These are phyloP conservation scores for Leccinum barrowsii DNA, from an alignment of 768 basidiomycete species.

Conservation along the genomic window DNA sequence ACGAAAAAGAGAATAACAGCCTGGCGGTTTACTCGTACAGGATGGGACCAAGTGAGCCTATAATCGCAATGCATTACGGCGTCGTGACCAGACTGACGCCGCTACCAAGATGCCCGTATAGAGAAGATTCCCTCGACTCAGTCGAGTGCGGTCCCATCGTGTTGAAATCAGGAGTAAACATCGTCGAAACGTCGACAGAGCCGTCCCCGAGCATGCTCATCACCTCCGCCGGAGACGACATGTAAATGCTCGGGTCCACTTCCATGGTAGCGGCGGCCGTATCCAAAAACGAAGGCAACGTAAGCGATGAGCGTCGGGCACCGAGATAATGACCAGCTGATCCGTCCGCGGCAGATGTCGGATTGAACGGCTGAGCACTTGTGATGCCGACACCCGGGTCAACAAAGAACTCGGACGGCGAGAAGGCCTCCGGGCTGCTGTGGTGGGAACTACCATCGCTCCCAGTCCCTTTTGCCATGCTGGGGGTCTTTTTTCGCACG, in stretches of 20 bases:
- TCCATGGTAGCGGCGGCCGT: constrained; percentile 36
- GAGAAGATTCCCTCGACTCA: constrained; percentile 23
- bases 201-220: constrained; percentile 55
- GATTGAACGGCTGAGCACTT: constrained; percentile 29
- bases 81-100: constrained; percentile 25
- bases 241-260: constrained; percentile 49
- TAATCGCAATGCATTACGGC: constrained; percentile 19
- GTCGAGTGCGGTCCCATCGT: constrained; percentile 22
- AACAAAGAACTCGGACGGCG: constrained; percentile 61
- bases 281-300: constrained; percentile 28
- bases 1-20: constrained; percentile 2
- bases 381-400: constrained; percentile 34
- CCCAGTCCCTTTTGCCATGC: constrained; percentile 41
- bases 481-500: constrained; percentile 70
- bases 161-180: constrained; percentile 31
- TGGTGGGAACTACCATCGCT: constrained; percentile 45
- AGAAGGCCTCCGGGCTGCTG: constrained; percentile 62
- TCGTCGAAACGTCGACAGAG: constrained; percentile 34
- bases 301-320: constrained; percentile 23
- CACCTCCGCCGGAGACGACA: constrained; percentile 55
- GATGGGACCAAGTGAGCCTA: constrained; percentile 4
- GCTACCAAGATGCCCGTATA: constrained; percentile 25
- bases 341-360: constrained; percentile 13
- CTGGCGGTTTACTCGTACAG: constrained; percentile 15
- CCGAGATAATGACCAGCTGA: constrained; percentile 24